A percentile compares a stretch with the other conserved stretches of the same genome.
Evolutionary conservation across 2,329 filamentous ascomycete genomes (phyloP).

Genomic region (Colletotrichum eremochloae): DNA sequence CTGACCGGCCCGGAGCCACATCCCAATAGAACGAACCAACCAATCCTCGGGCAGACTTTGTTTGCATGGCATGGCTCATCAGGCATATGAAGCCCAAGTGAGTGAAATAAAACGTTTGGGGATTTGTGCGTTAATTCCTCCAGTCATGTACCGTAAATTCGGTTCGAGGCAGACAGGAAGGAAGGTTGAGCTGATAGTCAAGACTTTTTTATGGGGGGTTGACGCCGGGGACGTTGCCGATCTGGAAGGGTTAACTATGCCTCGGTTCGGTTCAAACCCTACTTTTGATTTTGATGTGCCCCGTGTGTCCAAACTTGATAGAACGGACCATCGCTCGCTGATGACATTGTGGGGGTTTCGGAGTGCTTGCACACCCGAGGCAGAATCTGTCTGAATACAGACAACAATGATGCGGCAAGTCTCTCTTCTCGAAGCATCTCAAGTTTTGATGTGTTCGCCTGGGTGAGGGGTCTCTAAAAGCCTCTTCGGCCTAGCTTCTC

Average conservation of each 20-base stretch:
- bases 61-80: conserved; percentile 19
- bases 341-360: neutral
- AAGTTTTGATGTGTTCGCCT: neutral
- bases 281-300: conserved; percentile 11
- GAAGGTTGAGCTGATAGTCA: conserved; percentile 29
- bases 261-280: conserved; percentile 29
- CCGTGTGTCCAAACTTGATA: conserved; percentile 6
- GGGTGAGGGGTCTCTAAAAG: conserved; percentile 13
- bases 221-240: conserved; percentile 23
- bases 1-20: conserved; percentile 30
- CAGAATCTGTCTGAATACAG: neutral
- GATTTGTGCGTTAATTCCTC: conserved; percentile 33
- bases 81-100: conserved; percentile 4
- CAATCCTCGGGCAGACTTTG: conserved; percentile 22
- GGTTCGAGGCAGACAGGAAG: conserved; percentile 25
- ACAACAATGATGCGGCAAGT: conserved; percentile 22
- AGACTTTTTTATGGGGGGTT: conserved; percentile 9
- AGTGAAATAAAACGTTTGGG: conserved; percentile 24
- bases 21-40: conserved; percentile 33
- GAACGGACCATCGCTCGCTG: neutral
- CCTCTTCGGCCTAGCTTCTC: conserved; percentile 9
- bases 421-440: neutral
- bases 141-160: conserved; percentile 29
- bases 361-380: neutral
- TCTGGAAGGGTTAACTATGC: conserved; percentile 31